Percentiles rank a stretch among this genome's conserved stretches.
phyloP scores from a whole-genome alignment of 2,329 filamentous ascomycete genomes.

The Neocucurbitaria cava region DNA sequence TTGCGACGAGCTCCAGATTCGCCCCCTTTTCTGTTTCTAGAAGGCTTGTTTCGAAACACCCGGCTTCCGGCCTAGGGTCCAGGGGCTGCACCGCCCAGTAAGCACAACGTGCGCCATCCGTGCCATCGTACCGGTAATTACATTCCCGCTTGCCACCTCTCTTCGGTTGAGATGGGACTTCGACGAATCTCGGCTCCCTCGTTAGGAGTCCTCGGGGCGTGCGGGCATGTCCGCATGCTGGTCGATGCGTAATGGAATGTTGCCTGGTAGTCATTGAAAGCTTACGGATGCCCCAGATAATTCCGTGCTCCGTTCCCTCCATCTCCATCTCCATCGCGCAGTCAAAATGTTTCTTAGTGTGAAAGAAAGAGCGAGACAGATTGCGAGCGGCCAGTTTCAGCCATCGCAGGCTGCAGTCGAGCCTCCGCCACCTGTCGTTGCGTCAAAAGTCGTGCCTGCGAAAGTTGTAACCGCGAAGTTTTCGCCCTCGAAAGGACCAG shows the following conservation, averaged over 20 bases:
- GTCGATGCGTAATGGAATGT: conserved; percentile 21
- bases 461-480: conserved; percentile 3
- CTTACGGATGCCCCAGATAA: conserved; percentile 7
- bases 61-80: neutral
- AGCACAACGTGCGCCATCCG: neutral
- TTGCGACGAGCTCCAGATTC: neutral
- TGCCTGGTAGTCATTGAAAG: conserved; percentile 13
- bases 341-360: conserved; percentile 22
- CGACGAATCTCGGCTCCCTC: conserved; percentile 20
- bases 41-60: neutral
- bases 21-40: neutral
- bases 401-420: neutral
- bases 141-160: neutral
- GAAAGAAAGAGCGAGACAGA: conserved; percentile 20
- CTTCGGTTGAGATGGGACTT: neutral
- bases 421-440: conserved; percentile 1
- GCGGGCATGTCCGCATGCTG: conserved; percentile 21
- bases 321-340: neutral
- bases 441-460: conserved; percentile 4
- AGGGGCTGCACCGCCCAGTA: neutral
- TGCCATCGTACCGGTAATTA: conserved; percentile 1
- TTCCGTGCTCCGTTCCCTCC: conserved; percentile 6
- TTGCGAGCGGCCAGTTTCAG: conserved; percentile 18
- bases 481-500: neutral
- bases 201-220: conserved; percentile 15